Evolutionary conservation across 495 filamentous ascomycete species (phyloP).

Genomic region (Bombardia bombarda): DNA sequence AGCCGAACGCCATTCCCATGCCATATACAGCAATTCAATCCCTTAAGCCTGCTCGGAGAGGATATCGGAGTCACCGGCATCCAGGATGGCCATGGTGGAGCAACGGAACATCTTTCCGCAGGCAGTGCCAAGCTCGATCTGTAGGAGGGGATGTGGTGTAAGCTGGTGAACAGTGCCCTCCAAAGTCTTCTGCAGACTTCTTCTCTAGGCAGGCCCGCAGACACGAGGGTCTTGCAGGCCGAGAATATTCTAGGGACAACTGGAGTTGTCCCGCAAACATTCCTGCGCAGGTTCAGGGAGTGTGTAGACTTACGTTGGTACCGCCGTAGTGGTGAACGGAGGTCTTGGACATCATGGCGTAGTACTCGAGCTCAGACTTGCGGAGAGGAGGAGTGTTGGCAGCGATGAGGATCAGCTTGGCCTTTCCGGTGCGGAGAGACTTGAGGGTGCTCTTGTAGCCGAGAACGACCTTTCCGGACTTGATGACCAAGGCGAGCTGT

Average conservation of each 20-base stretch:
- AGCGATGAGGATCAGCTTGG: conserved; percentile 66
- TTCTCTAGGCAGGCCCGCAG: conserved; percentile 60
- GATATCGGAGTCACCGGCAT: conserved; percentile 98
- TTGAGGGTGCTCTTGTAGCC: conserved; percentile 97
- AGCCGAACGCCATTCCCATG: conserved; percentile 37
- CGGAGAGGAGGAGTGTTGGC: conserved; percentile 94
- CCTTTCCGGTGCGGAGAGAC: conserved; percentile 80
- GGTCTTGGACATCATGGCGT: conserved; percentile 89
- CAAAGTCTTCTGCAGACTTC: conserved; percentile 68
- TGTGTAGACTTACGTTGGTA: conserved; percentile 76
- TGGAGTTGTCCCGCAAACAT: background rate
- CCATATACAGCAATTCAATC: conserved; percentile 13
- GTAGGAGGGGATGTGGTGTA: conserved; percentile 26
- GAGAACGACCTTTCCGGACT: conserved; percentile 73
- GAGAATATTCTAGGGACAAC: conserved; percentile 7
- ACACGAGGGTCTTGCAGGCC: conserved; percentile 6
- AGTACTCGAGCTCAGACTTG: conserved; percentile 90
- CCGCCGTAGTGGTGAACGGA: conserved; percentile 93
- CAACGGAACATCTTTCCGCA: conserved; percentile 51
- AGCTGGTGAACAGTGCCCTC: conserved; percentile 65
- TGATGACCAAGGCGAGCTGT: conserved; percentile 83
- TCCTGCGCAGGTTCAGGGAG: conserved; percentile 10
- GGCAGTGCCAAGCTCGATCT: conserved; percentile 95
- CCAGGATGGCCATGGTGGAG: conserved; percentile 89
- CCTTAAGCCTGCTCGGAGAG: conserved; percentile 59